These are phyloP conservation scores for Zygoascus bituminiphila DNA, from an alignment of 805 yeast species.

Conservation along the genomic window DNA sequence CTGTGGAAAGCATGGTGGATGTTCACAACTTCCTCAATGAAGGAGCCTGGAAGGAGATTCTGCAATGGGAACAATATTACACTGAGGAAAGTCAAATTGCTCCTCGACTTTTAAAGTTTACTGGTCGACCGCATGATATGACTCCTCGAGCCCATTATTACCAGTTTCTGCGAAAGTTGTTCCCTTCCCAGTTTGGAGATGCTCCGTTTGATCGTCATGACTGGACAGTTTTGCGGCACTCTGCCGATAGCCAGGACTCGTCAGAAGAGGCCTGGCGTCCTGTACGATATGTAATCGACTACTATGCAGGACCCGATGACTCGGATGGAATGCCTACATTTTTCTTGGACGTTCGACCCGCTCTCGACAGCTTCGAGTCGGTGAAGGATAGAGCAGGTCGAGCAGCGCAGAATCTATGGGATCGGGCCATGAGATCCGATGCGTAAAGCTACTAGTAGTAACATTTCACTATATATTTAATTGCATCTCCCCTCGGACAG, in stretches of 20 bases:
- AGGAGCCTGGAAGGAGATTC: constrained; percentile 94
- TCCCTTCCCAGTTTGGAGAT: constrained; percentile 63
- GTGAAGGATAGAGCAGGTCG: constrained; percentile 61
- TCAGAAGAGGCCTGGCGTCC: constrained; percentile 44
- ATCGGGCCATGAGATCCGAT: constrained; percentile 45
- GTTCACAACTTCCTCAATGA: constrained; percentile 95
- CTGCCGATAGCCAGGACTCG: constrained; percentile 17
- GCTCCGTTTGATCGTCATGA: constrained; percentile 98
- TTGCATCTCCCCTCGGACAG: not conserved
- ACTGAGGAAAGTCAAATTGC: constrained; percentile 43
- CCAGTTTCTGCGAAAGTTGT: constrained; percentile 53
- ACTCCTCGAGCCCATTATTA: constrained; percentile 78
- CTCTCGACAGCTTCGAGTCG: constrained; percentile 58
- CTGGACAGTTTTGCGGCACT: constrained; percentile 84
- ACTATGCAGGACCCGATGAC: constrained; percentile 92
- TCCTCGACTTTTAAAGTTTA: constrained; percentile 78
- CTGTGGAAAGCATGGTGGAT: constrained; percentile 93
- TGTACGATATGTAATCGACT: constrained; percentile 90
- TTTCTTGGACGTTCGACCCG: constrained; percentile 91
- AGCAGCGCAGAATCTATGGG: constrained; percentile 61
- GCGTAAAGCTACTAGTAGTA: not conserved
- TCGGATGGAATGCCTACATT: constrained; percentile 73
- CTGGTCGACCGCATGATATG: constrained; percentile 83
- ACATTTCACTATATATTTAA: not conserved
- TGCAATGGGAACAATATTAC: constrained; percentile 82